Evolutionary conservation across 2,329 filamentous ascomycete species (phyloP).

Genomic region (Phaeosphaeria sp.): DNA sequence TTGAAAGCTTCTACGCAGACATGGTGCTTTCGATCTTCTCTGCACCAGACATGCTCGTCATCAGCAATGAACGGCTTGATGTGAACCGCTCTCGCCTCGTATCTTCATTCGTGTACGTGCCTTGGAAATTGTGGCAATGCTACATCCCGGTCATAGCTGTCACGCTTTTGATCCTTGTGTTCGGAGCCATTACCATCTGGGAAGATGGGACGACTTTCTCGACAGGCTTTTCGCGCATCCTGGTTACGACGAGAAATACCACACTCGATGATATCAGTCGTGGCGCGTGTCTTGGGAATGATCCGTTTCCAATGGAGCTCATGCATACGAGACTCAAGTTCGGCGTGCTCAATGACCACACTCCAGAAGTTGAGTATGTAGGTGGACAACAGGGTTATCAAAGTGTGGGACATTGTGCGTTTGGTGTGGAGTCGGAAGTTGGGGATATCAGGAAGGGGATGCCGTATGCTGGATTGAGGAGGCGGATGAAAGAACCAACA

Average conservation of each 20-base stretch:
- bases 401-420: slow-evolving; percentile 36
- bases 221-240: slow-evolving; percentile 42
- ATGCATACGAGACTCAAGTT: slow-evolving; percentile 47
- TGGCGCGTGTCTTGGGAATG: slow-evolving; percentile 49
- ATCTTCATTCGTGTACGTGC: slow-evolving; percentile 42
- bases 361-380: slow-evolving; percentile 28
- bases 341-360: slow-evolving; percentile 43
- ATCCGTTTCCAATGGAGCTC: slow-evolving; percentile 49
- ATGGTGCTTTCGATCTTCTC: slow-evolving; percentile 46
- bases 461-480: slow-evolving; percentile 32
- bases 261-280: slow-evolving; percentile 49
- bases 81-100: slow-evolving; percentile 32
- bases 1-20: slow-evolving; percentile 42
- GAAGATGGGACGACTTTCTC: slow-evolving; percentile 46
- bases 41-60: slow-evolving; percentile 40
- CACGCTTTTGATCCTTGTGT: slow-evolving; percentile 33
- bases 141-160: slow-evolving; percentile 43
- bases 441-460: slow-evolving; percentile 26
- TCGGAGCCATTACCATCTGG: slow-evolving; percentile 38
- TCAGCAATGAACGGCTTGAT: slow-evolving; percentile 14
- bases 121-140: slow-evolving; percentile 41
- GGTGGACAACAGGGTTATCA: slow-evolving; percentile 22
- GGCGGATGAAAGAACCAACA: not conserved
- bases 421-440: slow-evolving; percentile 39
- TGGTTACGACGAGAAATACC: slow-evolving; percentile 45